A percentile compares a stretch with the other conserved stretches of the same genome.
phyloP scores from a whole-genome alignment of 208 protist genomes.

The Leishmania gerbilli region DNA sequence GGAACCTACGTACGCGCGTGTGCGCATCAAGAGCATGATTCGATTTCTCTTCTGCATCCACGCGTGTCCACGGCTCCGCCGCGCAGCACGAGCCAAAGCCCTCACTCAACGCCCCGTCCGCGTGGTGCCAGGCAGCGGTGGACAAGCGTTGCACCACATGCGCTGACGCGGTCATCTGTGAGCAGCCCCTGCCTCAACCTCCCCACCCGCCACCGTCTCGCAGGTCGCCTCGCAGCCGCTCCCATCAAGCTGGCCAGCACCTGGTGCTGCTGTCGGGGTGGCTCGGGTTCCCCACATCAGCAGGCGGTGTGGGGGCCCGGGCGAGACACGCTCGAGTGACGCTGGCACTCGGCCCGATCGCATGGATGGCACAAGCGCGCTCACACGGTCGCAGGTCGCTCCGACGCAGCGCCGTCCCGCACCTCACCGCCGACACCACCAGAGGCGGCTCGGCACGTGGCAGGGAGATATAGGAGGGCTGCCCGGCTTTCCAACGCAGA shows the following conservation, averaged over 20 bases:
- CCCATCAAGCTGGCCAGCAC: neutral
- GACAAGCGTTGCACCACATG: neutral
- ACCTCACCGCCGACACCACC: neutral
- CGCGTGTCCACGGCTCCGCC: no score
- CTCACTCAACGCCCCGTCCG: no score
- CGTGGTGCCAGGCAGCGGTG: no score
- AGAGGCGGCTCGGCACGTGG: neutral
- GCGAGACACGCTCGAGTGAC: neutral
- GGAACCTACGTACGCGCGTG: neutral
- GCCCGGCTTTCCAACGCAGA: no score
- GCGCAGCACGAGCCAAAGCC: no score
- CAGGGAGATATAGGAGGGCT: no score
- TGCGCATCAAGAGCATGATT: neutral
- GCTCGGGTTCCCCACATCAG: neutral
- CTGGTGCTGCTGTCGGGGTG: neutral
- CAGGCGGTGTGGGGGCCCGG: neutral
- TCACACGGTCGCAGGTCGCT: neutral
- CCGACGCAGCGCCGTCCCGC: neutral
- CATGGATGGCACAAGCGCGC: neutral
- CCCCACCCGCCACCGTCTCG: neutral
- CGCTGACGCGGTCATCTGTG: neutral
- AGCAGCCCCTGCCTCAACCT: neutral
- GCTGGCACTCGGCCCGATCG: neutral
- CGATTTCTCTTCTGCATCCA: neutral
- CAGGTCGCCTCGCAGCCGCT: neutral